Base-by-base conservation (phyloP, 2,329 filamentous ascomycete genomes). In the Fulvia fulva region DNA sequence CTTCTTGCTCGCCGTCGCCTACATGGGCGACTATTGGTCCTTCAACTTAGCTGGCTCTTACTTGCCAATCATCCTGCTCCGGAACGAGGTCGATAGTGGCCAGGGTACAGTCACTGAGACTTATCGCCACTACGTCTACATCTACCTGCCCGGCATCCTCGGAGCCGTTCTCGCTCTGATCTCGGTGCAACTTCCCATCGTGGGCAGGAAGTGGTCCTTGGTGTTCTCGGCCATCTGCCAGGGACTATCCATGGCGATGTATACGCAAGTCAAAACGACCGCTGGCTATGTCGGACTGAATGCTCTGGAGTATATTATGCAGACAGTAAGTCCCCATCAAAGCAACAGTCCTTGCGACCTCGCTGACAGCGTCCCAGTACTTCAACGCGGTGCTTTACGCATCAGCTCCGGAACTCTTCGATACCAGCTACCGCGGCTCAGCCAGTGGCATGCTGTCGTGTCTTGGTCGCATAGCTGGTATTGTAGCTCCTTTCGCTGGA, bases 121-220 rank as follows among this genome's bases (percentile, higher is more conserved):
- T 0, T 83, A 83, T 62, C 76, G 78, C 19, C 78, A 75, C 3
- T 83, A 83, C 67, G 76, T 83, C 32, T 80, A 80, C 64, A 83
- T 81, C 1, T 83, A 83, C 68, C 72, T 77, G 0, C 80, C 80
- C 0, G 80, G 81, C 2, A 77, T 81, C 8, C 58, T 81, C 0
- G 81, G 79, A 22, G 81, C 83, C 0, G 68, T 82, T 0, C 66
- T 82, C 2, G 81, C 79, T 1, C 73, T 77, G 0, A 73, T 79
- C 70, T 75, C 79, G 71, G 82, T 81, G 71, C 66, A 75, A 65
- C 74, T 78, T 47, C 64, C 76, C 1, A 59, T 61, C n/a, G 51
- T 78, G n/a, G 77, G 77, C 28, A 74, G 76, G 41, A 78, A 79
- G 65, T 76, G 71, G 68, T 77, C 76, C 9, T 77, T 79, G 73